Conservation (phyloP, 2,329 filamentous ascomycete species). For the Orbilia oligospora region DNA sequence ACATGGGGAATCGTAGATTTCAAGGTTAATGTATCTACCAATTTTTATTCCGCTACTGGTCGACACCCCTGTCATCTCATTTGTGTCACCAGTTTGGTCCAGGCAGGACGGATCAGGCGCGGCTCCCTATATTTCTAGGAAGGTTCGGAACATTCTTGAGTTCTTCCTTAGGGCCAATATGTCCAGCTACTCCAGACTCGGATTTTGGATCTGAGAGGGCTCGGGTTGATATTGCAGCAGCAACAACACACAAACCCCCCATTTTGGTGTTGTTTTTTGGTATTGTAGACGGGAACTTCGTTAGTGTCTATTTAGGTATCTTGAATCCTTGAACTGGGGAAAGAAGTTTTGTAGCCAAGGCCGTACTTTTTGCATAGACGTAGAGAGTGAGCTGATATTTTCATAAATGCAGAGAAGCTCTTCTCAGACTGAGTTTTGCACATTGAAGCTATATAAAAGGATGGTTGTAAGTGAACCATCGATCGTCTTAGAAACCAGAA, state of each 20-base stretch:
- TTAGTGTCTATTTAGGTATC: not conserved
- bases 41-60: not conserved
- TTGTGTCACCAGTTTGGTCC: conserved; percentile 29
- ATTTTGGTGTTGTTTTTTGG: conserved; percentile 5
- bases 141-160: conserved; percentile 38
- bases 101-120: conserved; percentile 11
- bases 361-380: not conserved
- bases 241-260: not conserved
- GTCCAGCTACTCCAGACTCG: not conserved
- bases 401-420: not conserved
- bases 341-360: not conserved
- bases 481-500: not conserved
- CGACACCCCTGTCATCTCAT: conserved; percentile 17
- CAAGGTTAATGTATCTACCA: not conserved
- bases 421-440: not conserved
- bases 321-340: not conserved
- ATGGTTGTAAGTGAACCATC: not conserved
- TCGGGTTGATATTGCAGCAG: too few species aligned
- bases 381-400: not conserved
- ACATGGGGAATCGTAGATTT: not conserved
- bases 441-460: not conserved
- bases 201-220: too few species aligned
- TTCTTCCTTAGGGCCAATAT: conserved; percentile 3
- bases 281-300: conserved; percentile 35
- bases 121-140: conserved; percentile 25